Base-by-base conservation (phyloP, 1,139 yeast species). In the Yamadazyma taylorii region DNA sequence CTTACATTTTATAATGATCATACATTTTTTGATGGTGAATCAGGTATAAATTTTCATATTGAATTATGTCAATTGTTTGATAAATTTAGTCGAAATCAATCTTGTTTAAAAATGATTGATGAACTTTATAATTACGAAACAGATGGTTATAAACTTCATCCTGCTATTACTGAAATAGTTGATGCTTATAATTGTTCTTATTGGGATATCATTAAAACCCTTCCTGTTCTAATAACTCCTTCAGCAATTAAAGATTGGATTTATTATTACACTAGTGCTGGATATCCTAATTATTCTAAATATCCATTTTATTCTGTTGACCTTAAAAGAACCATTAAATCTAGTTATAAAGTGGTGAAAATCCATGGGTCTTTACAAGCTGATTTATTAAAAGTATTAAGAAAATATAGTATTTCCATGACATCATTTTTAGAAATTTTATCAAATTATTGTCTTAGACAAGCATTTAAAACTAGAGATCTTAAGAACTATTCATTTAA, bases 1-100 rank as follows among this genome's bases (percentile, higher is more conserved):
- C 26, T 66, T 4, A 40, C 63, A 1, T 57, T 61, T 21, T 49
- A 49, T 12, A 58, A 59, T 40, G 67, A 66, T 45, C 76, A 70
- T 45, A 30, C 60, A 1, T 45, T 61, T 10, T 56, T 57, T 27
- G 75, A 69, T 45, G 76, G 75, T 3, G 52, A 50, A 13, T 50
- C 69, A 2, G 69, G 58, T 1, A 46, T 51, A 5, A 48, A 52
- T 30, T 67, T 70, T 46, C 73, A 65, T 34, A 43, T 50, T 10
- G 63, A 63, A 24, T 53, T 69, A 35, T 39, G 58, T 2, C 36
- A 39, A 12, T 55, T 50, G 14, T 45, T 44, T 3, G 30, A 27
- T 12, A 15, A 6, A 9, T 27, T 5, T 5, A 27, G 31, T 11
- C 21, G 23, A n/a, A 24, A 47, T 6, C 38, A 38, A 15, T 23